A percentile compares a stretch with the other conserved stretches of the same genome.
Conservation (phyloP, 768 basidiomycete genomes). For the Gymnopilus dilepis region DNA sequence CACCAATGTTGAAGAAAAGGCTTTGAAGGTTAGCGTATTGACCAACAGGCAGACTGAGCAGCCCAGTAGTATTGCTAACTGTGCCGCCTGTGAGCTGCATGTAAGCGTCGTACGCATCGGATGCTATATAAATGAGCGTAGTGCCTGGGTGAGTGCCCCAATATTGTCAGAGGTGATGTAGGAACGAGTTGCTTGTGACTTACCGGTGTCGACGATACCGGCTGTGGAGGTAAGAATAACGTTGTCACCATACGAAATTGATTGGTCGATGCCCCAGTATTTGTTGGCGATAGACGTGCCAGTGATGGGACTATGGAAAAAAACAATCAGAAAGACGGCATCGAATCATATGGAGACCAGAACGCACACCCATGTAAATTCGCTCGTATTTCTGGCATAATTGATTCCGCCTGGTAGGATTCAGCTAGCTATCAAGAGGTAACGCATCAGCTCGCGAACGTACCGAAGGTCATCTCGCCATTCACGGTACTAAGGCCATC, state of each 20-base stretch:
- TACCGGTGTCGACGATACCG: slow-evolving; percentile 65
- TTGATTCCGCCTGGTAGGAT: slow-evolving; percentile 42
- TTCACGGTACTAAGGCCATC: slow-evolving; percentile 33
- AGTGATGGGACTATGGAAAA: slow-evolving; percentile 46
- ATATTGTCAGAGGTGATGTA: background rate
- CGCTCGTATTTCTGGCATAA: slow-evolving; percentile 31
- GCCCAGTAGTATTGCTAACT: slow-evolving; percentile 45
- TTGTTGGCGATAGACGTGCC: slow-evolving; percentile 43
- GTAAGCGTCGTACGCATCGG: slow-evolving; percentile 50
- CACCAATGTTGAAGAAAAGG: slow-evolving; percentile 58
- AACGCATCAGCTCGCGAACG: background rate
- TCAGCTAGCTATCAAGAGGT: background rate
- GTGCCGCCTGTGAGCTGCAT: slow-evolving; percentile 46
- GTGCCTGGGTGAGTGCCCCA: slow-evolving; percentile 38
- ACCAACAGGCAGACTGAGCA: slow-evolving; percentile 52
- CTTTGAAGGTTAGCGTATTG: slow-evolving; percentile 57
- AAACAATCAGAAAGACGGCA: background rate
- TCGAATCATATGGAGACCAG: background rate
- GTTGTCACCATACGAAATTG: slow-evolving; percentile 50
- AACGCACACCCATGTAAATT: slow-evolving; percentile 4
- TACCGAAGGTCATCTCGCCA: slow-evolving; percentile 57
- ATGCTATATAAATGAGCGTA: slow-evolving; percentile 52
- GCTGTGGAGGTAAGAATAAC: slow-evolving; percentile 47
- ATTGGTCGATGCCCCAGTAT: slow-evolving; percentile 66
- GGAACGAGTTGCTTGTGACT: background rate